Evolutionary conservation across 441 rosid species (phyloP).

Genomic region (Populus tomentosa): DNA sequence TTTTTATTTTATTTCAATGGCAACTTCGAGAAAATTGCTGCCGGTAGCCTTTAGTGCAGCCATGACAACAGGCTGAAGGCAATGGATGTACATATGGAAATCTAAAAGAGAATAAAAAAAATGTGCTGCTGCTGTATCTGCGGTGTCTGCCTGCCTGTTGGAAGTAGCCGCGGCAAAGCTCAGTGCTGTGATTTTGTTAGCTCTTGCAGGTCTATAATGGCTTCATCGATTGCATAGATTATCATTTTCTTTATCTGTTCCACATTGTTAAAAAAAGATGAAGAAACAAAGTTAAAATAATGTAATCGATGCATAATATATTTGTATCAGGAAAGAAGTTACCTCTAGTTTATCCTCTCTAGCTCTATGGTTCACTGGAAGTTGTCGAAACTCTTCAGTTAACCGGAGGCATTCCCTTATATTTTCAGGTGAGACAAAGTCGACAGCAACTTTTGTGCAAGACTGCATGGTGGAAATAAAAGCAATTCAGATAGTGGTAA

Average conservation of each 20-base stretch:
- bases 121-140: neutral
- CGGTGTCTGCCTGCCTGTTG: neutral
- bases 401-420: slow-evolving; percentile 66
- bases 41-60: neutral
- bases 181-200: slow-evolving; percentile 7
- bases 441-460: slow-evolving; percentile 87
- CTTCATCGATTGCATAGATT: slow-evolving; percentile 51
- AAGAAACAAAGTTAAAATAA: neutral
- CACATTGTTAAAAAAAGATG: neutral
- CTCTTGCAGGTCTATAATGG: slow-evolving; percentile 34
- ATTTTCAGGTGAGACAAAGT: slow-evolving; percentile 92
- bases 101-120: neutral
- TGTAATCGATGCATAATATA: neutral
- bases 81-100: neutral
- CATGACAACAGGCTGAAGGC: neutral
- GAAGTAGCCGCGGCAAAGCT: neutral
- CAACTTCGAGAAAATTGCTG: neutral
- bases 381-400: slow-evolving; percentile 77
- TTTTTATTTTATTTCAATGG: neutral
- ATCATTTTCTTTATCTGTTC: slow-evolving; percentile 81
- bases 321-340: neutral
- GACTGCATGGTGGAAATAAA: slow-evolving; percentile 39
- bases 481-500: neutral
- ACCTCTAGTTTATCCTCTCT: slow-evolving; percentile 97
- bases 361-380: slow-evolving; percentile 72